Base-by-base conservation (phyloP, 345 rosid species). In the Clarkia xantiana region DNA sequence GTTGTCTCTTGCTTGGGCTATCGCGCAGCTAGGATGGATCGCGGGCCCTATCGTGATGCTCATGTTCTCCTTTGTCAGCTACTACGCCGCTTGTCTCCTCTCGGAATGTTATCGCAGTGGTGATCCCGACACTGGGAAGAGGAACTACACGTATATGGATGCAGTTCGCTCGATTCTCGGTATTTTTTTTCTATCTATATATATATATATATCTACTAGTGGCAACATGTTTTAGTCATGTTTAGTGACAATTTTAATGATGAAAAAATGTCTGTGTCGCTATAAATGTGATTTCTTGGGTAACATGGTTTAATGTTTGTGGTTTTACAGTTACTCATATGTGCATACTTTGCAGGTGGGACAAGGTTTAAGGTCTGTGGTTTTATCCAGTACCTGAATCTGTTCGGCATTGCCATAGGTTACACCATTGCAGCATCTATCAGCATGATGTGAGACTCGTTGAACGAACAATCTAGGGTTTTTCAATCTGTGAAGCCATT, bases 21-120 rank as follows among this genome's bases (percentile, higher is more conserved):
- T 79, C 17, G 88, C 82, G 43, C 95, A 86, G 61, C 82, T 86
- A 5, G 96, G 96, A 0, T 86, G 96, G 95, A 45, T 80, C 38
- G 94, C 84, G 40, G 94, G 96, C 17, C 94, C 96, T 47, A 57
- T 72, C 10, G 81, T 80, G 36, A 80, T 86, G 94, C 56, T 86
- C 19, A 40, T 86, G 69, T 86, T 86, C 62, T 75, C 94, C 11
- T 34, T 80, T 0, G 76, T 80, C 20, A 86, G 84, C 52, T 84
- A 53, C 59, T 80, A 76, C 59, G 74, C 89, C 47, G 80, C 96
- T 0, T 58, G 77, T 51, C 81, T 86, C 18, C 86, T 86, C 42
- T 56, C 82, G 5, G 79, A 73, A 0, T 86, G 94, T 41, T 86
- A 86, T 63, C 71, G 94, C 5, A 58, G 81, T 0, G 84, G 77